Percentiles rank a stretch among this genome's conserved stretches.
These are phyloP conservation scores for Globisporangium spinosum DNA, from an alignment of 352 stramenopile species.

Conservation along the genomic window DNA sequence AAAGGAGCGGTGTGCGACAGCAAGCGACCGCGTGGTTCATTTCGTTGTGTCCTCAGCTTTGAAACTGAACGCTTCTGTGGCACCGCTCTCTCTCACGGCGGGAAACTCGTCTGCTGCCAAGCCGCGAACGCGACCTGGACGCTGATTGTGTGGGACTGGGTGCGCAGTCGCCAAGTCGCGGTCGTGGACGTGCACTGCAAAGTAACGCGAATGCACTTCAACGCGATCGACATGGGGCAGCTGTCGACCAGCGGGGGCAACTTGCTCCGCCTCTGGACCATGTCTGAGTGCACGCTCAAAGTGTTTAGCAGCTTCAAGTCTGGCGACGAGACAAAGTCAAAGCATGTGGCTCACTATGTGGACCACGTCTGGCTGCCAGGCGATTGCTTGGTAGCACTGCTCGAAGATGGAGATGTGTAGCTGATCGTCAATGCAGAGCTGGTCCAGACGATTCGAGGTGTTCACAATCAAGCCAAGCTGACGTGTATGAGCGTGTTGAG, in stretches of 20 bases:
- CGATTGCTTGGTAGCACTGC: conserved; percentile 59
- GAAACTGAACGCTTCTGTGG: conserved; percentile 49
- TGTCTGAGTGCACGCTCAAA: conserved; percentile 70
- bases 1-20: background rate
- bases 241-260: conserved; percentile 67
- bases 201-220: conserved; percentile 72
- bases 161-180: conserved; percentile 56
- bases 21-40: conserved; percentile 13
- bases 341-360: conserved; percentile 45
- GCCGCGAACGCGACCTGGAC: conserved; percentile 50
- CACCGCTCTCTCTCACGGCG: conserved; percentile 58
- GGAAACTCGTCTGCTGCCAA: conserved; percentile 63
- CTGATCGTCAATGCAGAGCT: conserved; percentile 73
- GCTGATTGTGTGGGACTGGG: conserved; percentile 77
- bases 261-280: conserved; percentile 70
- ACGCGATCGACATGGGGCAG: conserved; percentile 75
- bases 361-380: conserved; percentile 72
- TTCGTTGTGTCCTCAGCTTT: conserved; percentile 49
- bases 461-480: conserved; percentile 44
- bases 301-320: conserved; percentile 74
- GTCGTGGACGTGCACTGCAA: conserved; percentile 61
- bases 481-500: conserved; percentile 38
- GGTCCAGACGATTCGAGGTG: conserved; percentile 55
- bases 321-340: conserved; percentile 53
- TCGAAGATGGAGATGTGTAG: conserved; percentile 73